phyloP scores from a whole-genome alignment of 2,329 filamentous ascomycete genomes.

The Aspergillus brunneoviolaceus region DNA sequence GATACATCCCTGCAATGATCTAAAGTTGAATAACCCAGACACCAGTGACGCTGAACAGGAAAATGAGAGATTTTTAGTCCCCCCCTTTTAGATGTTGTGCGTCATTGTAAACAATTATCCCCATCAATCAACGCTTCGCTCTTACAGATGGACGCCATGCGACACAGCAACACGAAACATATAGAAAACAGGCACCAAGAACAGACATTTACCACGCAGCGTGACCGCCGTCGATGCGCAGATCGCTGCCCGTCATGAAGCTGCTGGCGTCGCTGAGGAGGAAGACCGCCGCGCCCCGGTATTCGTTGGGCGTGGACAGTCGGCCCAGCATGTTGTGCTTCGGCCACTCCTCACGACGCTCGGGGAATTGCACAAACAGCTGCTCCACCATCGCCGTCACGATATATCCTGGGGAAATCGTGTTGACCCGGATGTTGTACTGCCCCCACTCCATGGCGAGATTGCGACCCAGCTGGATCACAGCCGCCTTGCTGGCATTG shows the following conservation, averaged over 20 bases:
- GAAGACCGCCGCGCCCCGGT: slow-evolving; percentile 57
- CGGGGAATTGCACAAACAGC: slow-evolving; percentile 63
- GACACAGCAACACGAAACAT: neutral
- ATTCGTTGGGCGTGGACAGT: slow-evolving; percentile 67
- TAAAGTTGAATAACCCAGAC: neutral
- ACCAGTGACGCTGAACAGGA: neutral
- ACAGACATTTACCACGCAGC: slow-evolving; percentile 48
- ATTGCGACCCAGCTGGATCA: slow-evolving; percentile 49
- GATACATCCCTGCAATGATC: too few relatives aligned
- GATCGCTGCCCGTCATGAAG: slow-evolving; percentile 57
- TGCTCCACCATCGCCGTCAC: slow-evolving; percentile 48
- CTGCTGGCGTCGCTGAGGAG: slow-evolving; percentile 51
- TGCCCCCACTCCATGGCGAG: slow-evolving; percentile 51
- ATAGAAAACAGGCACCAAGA: neutral
- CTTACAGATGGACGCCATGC: neutral
- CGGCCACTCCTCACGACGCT: slow-evolving; percentile 77
- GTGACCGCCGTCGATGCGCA: slow-evolving; percentile 57
- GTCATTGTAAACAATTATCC: neutral
- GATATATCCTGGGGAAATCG: slow-evolving; percentile 50
- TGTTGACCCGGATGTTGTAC: slow-evolving; percentile 52
- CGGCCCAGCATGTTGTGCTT: slow-evolving; percentile 81
- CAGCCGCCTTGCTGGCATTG: slow-evolving; percentile 51
- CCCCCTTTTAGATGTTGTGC: too few relatives aligned
- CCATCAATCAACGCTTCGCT: neutral
- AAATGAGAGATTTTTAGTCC: neutral